Percentiles rank a stretch among this genome's conserved stretches.
phyloP scores from a whole-genome alignment of 805 yeast genomes.

The Saturnispora zaruensis region DNA sequence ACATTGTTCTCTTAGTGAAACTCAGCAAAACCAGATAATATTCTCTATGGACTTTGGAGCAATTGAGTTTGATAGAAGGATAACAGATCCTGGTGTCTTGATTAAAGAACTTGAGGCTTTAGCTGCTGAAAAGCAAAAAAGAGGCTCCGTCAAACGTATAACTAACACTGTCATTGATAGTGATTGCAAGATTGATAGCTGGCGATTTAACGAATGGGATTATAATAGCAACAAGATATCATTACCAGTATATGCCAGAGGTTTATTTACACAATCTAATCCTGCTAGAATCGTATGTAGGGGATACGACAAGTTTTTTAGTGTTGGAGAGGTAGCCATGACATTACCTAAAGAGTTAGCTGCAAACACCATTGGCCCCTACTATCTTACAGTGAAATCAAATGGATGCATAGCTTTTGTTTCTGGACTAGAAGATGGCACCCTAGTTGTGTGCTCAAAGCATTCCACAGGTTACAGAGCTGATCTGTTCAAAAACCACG shows the following conservation, averaged over 20 bases:
- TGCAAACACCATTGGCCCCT: constrained; percentile 62
- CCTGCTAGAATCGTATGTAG: constrained; percentile 52
- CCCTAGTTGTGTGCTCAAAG: constrained; percentile 80
- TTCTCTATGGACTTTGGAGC: background rate
- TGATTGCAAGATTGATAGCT: constrained; percentile 28
- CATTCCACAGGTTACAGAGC: constrained; percentile 65
- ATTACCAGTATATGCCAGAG: constrained; percentile 75
- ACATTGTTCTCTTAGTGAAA: background rate
- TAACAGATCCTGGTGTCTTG: constrained; percentile 1
- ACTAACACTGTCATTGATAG: constrained; percentile 19
- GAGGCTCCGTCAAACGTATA: constrained; percentile 23
- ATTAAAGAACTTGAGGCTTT: constrained; percentile 2
- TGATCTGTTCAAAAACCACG: constrained; percentile 56
- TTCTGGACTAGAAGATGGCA: constrained; percentile 67
- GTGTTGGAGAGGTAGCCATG: constrained; percentile 50
- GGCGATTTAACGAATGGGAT: constrained; percentile 93
- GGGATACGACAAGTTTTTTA: constrained; percentile 94
- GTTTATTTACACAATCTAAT: constrained; percentile 49
- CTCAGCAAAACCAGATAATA: background rate
- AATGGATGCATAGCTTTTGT: constrained; percentile 90
- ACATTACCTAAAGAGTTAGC: constrained; percentile 45
- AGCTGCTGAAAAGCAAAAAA: constrained; percentile 10
- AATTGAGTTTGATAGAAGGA: background rate
- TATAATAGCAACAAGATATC: constrained; percentile 46
- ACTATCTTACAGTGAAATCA: constrained; percentile 72